phyloP scores from a whole-genome alignment of 2,329 filamentous ascomycete genomes.

The Gnomoniopsis sp. region DNA sequence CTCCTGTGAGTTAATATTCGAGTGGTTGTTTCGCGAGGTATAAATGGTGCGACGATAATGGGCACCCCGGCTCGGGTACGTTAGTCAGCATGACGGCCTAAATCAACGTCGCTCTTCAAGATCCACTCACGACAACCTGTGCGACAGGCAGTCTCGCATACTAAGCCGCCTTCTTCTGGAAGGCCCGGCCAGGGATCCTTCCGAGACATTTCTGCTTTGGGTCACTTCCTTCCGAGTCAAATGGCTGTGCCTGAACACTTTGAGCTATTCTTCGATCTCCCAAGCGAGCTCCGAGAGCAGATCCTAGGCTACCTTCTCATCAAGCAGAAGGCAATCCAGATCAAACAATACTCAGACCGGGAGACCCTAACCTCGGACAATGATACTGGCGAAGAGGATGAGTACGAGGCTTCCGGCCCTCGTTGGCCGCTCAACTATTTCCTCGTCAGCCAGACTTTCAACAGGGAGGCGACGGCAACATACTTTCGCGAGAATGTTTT shows the following conservation, averaged over 20 bases:
- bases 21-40: no score
- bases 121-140: no score
- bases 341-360: slow-evolving; percentile 9
- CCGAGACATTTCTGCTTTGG: no score
- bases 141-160: no score
- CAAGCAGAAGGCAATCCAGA: slow-evolving; percentile 19
- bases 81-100: no score
- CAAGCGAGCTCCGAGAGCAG: slow-evolving; percentile 26
- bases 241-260: slow-evolving; percentile 10
- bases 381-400: not conserved
- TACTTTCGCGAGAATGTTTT: slow-evolving; percentile 29
- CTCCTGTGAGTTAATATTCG: no score
- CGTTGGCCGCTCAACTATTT: slow-evolving; percentile 6
- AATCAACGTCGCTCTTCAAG: no score
- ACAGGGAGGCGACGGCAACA: slow-evolving; percentile 22
- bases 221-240: no score
- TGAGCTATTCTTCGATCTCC: slow-evolving; percentile 27
- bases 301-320: slow-evolving; percentile 25
- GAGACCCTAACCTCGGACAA: not conserved
- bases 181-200: no score
- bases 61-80: no score
- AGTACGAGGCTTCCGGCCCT: not conserved
- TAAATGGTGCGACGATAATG: no score
- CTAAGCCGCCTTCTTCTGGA: no score
- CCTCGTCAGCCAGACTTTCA: slow-evolving; percentile 18